These are phyloP conservation scores for Silene latifolia DNA, from an alignment of 148 eudicot species.

Conservation along the genomic window DNA sequence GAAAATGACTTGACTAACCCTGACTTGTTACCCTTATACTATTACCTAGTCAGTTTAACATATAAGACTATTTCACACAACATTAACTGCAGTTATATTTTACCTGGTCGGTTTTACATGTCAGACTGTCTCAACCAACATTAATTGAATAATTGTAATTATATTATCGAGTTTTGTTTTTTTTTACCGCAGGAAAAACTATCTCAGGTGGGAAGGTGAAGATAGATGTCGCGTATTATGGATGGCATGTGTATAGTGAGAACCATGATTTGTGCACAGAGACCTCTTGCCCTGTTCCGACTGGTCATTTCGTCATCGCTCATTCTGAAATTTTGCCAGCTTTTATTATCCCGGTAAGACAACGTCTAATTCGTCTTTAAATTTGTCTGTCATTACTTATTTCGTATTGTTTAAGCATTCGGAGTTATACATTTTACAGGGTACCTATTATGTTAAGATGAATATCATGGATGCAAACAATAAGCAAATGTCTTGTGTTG, in stretches of 20 bases:
- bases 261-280: conserved; percentile 61
- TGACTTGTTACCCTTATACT: too few relatives aligned
- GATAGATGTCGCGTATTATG: conserved; percentile 65
- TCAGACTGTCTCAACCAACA: too few relatives aligned
- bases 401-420: too few relatives aligned
- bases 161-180: not conserved
- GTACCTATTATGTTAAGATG: conserved; percentile 69
- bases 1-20: too few relatives aligned
- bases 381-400: too few relatives aligned
- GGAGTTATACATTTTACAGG: conserved; percentile 35
- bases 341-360: conserved; percentile 81
- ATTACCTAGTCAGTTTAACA: not conserved
- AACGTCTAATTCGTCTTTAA: not conserved
- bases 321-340: conserved; percentile 75
- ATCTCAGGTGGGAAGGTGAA: conserved; percentile 59
- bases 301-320: conserved; percentile 74
- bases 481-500: conserved; percentile 60
- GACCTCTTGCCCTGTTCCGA: conserved; percentile 65
- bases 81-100: too few relatives aligned
- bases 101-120: too few relatives aligned
- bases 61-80: too few relatives aligned
- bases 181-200: conserved; percentile 49
- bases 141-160: too few relatives aligned
- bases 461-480: conserved; percentile 50
- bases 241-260: conserved; percentile 56